Base-by-base conservation (phyloP, 495 filamentous ascomycete genomes). In the Achaetomiella virescens region DNA sequence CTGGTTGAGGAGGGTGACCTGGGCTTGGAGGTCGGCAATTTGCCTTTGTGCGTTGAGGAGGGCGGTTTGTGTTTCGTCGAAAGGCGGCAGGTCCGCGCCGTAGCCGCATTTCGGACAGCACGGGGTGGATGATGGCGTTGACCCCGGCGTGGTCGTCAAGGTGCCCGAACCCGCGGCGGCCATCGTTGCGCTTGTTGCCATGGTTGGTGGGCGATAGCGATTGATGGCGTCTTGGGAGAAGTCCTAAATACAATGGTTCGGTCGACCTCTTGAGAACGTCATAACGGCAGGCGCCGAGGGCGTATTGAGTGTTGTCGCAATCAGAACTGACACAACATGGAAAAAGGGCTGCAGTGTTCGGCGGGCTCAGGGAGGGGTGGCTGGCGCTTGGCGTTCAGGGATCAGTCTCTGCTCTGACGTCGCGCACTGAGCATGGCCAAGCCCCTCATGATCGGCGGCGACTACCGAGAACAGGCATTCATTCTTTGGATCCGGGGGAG, bases 1-100 rank as follows among this genome's bases (percentile, higher is more conserved):
- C 50, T 83, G 75, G 55, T 84, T 95, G 53, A 97, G 74, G 25
- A 80, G 72, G 9, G 73, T 74, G 12, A 96, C 81, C 66, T 97
- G 90, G 45, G 82, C 80, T 66, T 97, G 83, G 21, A 98, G 75
- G 62, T 96, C 92, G 54, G 80, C 70, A 59, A 97, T 91, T 43
- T 84, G 79, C 38, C 74, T 78, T 61, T 88, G 86, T 18, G 86
- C 81, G 36, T 81, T 71, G 47, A 72, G 63, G 3, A 68, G 75
- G 58, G 71, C 83, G 67, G 65, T 73, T 75, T 68, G 78, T 61
- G 61, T 75, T 65, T 75, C 80, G 66, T 65, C 65, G 63, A 58
- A 69, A 38, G 62, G 61, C 22, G 62, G 62, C 31, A 70, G 58
- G 27, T 58, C 48, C 27, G 68, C 47, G 50, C 87, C 50, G 31